These are phyloP conservation scores for Spinacia oleracea DNA, from an alignment of 179 eudicot species.

Conservation along the genomic window DNA sequence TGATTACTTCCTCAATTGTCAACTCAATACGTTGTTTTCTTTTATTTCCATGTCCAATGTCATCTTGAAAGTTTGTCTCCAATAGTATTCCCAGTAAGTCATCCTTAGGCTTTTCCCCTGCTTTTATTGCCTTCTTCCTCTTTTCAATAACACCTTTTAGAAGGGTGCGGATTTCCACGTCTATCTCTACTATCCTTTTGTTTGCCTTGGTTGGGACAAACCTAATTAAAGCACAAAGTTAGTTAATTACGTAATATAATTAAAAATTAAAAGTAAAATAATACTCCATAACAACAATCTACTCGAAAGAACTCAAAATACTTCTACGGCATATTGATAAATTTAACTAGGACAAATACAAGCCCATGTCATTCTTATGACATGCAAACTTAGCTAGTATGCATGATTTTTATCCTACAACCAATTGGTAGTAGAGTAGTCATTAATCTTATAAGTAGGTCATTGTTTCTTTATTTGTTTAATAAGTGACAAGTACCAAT, in stretches of 20 bases:
- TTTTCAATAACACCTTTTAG: slow-evolving; percentile 28
- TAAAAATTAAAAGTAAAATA: not conserved
- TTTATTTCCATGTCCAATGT: not conserved
- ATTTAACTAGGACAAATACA: too few relatives aligned
- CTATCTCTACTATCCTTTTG: slow-evolving; percentile 28
- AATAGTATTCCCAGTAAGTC: slow-evolving; percentile 46
- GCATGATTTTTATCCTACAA: too few relatives aligned
- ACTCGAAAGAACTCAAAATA: too few relatives aligned
- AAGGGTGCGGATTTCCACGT: slow-evolving; percentile 14
- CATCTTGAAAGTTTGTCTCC: slow-evolving; percentile 33
- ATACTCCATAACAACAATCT: too few relatives aligned
- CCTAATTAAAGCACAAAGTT: slow-evolving; percentile 29
- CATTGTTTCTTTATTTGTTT: too few relatives aligned
- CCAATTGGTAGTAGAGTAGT: too few relatives aligned
- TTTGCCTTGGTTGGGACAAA: slow-evolving; percentile 50
- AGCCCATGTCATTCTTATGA: too few relatives aligned
- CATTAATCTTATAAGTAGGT: too few relatives aligned
- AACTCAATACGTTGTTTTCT: not conserved
- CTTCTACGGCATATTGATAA: too few relatives aligned
- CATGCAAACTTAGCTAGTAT: too few relatives aligned
- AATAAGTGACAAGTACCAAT: too few relatives aligned
- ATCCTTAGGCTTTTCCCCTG: slow-evolving; percentile 25
- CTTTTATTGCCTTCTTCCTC: slow-evolving; percentile 33
- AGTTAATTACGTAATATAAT: not conserved
- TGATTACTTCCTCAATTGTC: slow-evolving; percentile 33